Conservation (phyloP, 2,329 filamentous ascomycete species). For the Pezicula radicicola region DNA sequence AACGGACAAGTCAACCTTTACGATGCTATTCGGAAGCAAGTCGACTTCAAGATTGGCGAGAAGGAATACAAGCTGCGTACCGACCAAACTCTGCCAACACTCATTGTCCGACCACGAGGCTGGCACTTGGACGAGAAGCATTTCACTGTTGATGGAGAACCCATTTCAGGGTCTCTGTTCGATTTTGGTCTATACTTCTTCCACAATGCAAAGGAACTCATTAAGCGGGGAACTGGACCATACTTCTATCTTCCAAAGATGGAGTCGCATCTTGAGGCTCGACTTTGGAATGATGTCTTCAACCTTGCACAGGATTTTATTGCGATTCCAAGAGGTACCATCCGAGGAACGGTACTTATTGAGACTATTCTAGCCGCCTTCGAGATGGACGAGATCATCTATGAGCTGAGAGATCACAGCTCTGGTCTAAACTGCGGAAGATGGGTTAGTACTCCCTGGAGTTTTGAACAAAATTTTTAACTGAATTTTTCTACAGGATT, state of each 20-base stretch:
- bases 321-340: conserved; percentile 84
- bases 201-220: conserved; percentile 90
- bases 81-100: conserved; percentile 80
- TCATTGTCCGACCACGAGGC: conserved; percentile 91
- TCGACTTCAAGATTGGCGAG: conserved; percentile 92
- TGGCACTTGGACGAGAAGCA: conserved; percentile 99
- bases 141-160: conserved; percentile 90
- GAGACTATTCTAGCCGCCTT: conserved; percentile 98
- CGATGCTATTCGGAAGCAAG: conserved; percentile 87
- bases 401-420: conserved; percentile 95
- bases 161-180: conserved; percentile 88
- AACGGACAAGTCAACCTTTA: conserved; percentile 97
- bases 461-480: too few relatives aligned
- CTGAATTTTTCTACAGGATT: conserved; percentile 50
- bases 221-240: conserved; percentile 80
- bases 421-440: conserved; percentile 96
- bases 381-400: conserved; percentile 99
- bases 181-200: conserved; percentile 99
- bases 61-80: conserved; percentile 98
- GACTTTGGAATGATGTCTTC: conserved; percentile 98
- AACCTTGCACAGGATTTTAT: conserved; percentile 93
- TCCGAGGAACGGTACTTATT: conserved; percentile 92
- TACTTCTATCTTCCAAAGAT: conserved; percentile 99
- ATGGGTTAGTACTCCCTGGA: conserved; percentile 48
- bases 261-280: conserved; percentile 95